phyloP scores from a whole-genome alignment of 2,329 filamentous ascomycete species.

The Exophiala oligosperma region DNA sequence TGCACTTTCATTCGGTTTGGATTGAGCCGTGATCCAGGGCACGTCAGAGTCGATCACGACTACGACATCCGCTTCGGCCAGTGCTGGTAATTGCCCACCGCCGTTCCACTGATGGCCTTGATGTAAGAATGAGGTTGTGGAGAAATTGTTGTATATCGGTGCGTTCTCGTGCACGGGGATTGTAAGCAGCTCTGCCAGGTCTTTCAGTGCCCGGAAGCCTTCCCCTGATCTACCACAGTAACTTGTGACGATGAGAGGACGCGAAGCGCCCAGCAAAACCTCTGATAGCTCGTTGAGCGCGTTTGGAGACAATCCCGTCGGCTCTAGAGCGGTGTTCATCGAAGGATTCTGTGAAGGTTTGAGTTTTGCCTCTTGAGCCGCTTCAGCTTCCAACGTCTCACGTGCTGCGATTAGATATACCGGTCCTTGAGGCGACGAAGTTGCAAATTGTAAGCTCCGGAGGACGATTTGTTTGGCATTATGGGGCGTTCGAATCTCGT shows the following conservation, averaged over 20 bases:
- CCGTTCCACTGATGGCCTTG: conserved; percentile 1
- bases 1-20: not conserved
- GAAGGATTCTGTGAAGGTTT: conserved; percentile 56
- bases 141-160: conserved; percentile 24
- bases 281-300: conserved; percentile 43
- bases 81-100: not conserved
- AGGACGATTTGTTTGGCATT: conserved; percentile 32
- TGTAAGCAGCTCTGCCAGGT: not conserved
- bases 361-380: not conserved
- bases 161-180: not conserved
- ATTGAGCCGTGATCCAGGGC: not conserved
- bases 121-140: not conserved
- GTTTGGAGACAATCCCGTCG: conserved; percentile 58
- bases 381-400: conserved; percentile 31
- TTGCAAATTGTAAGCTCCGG: conserved; percentile 31
- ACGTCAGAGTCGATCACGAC: not conserved
- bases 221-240: conserved; percentile 23
- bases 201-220: not conserved
- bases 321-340: conserved; percentile 68
- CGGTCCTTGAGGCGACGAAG: conserved; percentile 29
- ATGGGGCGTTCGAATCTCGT: conserved; percentile 32
- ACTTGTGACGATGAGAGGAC: conserved; percentile 50
- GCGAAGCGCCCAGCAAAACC: conserved; percentile 45
- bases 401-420: conserved; percentile 32
- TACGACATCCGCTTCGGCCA: not conserved